Base-by-base conservation (phyloP, 2,329 filamentous ascomycete genomes). In the Aspergillus carbonarius region DNA sequence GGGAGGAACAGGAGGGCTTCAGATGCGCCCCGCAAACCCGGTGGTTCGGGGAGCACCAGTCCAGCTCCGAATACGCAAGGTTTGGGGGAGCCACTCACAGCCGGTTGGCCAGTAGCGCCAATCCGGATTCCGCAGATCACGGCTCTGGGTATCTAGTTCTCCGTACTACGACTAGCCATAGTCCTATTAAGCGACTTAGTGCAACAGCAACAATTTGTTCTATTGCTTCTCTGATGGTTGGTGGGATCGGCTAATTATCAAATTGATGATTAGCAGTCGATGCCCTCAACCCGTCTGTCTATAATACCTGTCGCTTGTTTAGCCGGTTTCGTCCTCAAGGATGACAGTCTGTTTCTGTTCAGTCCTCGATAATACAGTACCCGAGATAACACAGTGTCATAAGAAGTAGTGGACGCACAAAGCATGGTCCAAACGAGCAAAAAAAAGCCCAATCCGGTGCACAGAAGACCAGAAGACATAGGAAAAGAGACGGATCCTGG, bases 21-120 rank as follows among this genome's bases (percentile, higher is more conserved):
- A 27, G 27, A 51, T 58, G 58, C 48, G 53, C 59, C 60, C 54
- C 57, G 51, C 44, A 57, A 58, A 61, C 57, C 62, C 61, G 61
- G 59, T 57, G 58, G 44, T 59, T 61, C 66, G 66, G 65, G 65
- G 66, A 68, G 64, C 40, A 52, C 53, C 5, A 34, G 39, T 7
- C 39, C 40, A 60, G 49, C 66, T 68, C 66, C 66, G 66, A 58
- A 17, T 17, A 17, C 25, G 25, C 50, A 52, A 27, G 32, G 12
- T 5, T 39, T 35, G 42, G 30, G 44, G 27, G 18, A 23, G 23
- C 53, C 32, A 55, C 44, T 37, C 30, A 34, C 15, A 23, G 12
- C 9, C 30, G 30, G 30, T 32, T 32, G 30, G 30, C 30, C 7
- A 32, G 7, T 9, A 8, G 34, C 44, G 25, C n/a, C 7, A 48